Evolutionary conservation across 129 eudicot genomes (phyloP).

Genomic region (Flaveria linearis): DNA sequence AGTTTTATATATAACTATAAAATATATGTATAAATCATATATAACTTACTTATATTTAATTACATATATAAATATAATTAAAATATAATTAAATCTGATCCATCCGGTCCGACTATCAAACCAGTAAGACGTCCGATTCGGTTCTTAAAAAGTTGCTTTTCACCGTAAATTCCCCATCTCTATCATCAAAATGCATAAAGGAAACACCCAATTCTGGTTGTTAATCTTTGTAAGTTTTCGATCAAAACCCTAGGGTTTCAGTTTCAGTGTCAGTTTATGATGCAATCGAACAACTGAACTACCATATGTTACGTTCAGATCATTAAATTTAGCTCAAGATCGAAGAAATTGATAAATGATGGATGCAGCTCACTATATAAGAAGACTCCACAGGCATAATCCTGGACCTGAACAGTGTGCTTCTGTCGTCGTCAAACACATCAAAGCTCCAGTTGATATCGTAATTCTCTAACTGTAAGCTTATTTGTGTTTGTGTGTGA

Average conservation of each 20-base stretch:
- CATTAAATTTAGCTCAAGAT: not conserved
- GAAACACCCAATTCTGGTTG: not conserved
- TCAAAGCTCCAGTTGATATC: constrained; percentile 78
- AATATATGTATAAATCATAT: too few relatives aligned
- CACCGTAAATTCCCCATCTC: not conserved
- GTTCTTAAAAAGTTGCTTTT: too few relatives aligned
- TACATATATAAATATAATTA: too few relatives aligned
- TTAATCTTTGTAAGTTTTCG: not conserved
- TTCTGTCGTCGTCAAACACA: constrained; percentile 60
- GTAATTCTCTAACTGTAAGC: constrained; percentile 33
- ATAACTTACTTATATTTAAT: too few relatives aligned
- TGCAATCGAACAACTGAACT: not conserved
- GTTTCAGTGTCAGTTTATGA: too few relatives aligned
- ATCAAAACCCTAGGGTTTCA: not conserved
- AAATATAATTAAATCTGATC: too few relatives aligned
- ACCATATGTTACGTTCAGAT: not conserved
- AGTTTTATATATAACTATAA: too few relatives aligned
- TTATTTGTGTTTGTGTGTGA: not conserved
- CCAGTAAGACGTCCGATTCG: too few relatives aligned
- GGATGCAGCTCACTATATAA: constrained; percentile 45
- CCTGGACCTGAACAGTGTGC: constrained; percentile 51
- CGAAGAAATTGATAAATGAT: constrained; percentile 17
- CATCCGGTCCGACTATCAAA: too few relatives aligned
- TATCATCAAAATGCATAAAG: not conserved
- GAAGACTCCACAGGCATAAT: constrained; percentile 53